phyloP scores from a whole-genome alignment of 352 stramenopile species.

The Saprolegnia diclina region DNA sequence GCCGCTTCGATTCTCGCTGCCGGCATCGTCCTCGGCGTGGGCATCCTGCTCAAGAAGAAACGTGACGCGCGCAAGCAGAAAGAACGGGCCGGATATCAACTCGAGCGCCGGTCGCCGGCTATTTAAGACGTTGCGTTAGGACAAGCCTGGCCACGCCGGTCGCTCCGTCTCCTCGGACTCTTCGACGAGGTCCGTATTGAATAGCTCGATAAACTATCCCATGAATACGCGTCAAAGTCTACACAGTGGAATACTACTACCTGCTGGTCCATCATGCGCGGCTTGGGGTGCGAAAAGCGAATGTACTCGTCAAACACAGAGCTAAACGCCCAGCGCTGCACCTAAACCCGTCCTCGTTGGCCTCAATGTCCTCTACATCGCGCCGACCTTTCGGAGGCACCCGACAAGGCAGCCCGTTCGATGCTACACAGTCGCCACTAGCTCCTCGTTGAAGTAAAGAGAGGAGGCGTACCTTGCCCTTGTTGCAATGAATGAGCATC shows the following conservation, averaged over 20 bases:
- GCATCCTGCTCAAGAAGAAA: slow-evolving; percentile 19
- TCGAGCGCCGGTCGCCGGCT: neutral
- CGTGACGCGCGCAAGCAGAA: neutral
- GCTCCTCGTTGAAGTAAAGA: slow-evolving; percentile 2
- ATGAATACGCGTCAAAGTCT: slow-evolving; percentile 1
- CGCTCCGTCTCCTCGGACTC: slow-evolving; percentile 44
- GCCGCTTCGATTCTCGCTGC: slow-evolving; percentile 9
- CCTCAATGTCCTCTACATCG: neutral
- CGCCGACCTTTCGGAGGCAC: slow-evolving; percentile 51
- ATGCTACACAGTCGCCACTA: slow-evolving; percentile 37
- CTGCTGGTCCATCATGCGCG: slow-evolving; percentile 85
- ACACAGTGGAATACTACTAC: slow-evolving; percentile 29
- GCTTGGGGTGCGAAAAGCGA: slow-evolving; percentile 76
- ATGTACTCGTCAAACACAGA: slow-evolving; percentile 85
- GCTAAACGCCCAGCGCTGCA: slow-evolving; percentile 77
- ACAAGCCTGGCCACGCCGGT: slow-evolving; percentile 59
- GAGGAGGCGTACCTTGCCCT: slow-evolving; percentile 56
- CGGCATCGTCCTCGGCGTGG: neutral
- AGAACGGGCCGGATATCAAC: neutral
- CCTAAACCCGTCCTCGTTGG: neutral
- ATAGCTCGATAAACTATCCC: slow-evolving; percentile 73
- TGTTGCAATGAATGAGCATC: slow-evolving; percentile 87
- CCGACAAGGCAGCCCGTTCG: slow-evolving; percentile 73
- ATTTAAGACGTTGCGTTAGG: slow-evolving; percentile 7
- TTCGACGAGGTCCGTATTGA: slow-evolving; percentile 71